Base-by-base conservation (phyloP, 2,329 filamentous ascomycete genomes). In the Nigrograna mackinnonii region DNA sequence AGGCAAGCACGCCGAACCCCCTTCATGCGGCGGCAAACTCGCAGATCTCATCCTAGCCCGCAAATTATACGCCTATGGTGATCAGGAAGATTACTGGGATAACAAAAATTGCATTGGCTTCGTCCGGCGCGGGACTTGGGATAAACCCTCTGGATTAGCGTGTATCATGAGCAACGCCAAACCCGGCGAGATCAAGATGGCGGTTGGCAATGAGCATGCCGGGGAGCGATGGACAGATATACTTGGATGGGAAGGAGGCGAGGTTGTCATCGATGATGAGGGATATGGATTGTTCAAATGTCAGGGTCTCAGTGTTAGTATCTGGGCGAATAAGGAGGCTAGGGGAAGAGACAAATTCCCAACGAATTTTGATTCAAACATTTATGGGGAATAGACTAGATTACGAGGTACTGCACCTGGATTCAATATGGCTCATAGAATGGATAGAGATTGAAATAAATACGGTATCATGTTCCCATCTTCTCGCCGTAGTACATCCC, bases 181-280 rank as follows among this genome's bases (percentile, higher is more conserved):
- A 1, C 61, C 63, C 0, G 80, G 11, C 1, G 35, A 64, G 46
- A 83, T 81, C 57, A 75, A 70, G 46, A 87, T 88, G 84, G 77
- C 74, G 46, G 80, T 86, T 11, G 85, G 84, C 0, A 63, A 72
- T 37, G 66, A 68, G 36, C 80, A 84, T 57, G 72, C 73, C 0
- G 82, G 80, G 0, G 80, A 87, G 66, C 62, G 69, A 28, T 87
- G 84, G 84, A 82, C 79, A 0, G 84, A 88, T 67, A 57, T 87
- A 2, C 61, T 84, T 38, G 77, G 71, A 5, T 79, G 77, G 75
- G 73, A 75, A 41, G 56, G 77, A 36, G 75, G 75, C 0, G 73
- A 80, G 47, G 78, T 87, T 0, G 63, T 68, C 13, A 84, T 88
- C 52, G 82, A 82, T 49, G 63, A 70, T 2, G 71, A 79, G 22